These are phyloP conservation scores for Ochetophila trinervis DNA, from an alignment of 306 rosid species.

Conservation along the genomic window DNA sequence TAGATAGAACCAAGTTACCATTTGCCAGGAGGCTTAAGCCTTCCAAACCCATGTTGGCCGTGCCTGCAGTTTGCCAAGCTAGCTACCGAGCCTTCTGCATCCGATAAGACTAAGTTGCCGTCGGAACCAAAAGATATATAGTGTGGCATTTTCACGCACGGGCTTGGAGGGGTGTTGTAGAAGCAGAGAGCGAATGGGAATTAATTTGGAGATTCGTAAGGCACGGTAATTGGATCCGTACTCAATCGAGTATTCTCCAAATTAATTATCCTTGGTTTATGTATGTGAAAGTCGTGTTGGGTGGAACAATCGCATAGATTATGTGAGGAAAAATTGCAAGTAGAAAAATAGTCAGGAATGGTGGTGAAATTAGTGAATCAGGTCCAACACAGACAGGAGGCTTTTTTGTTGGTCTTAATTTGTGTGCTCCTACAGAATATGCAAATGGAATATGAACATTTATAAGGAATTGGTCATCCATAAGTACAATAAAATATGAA, in stretches of 20 bases:
- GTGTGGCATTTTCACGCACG: conserved; percentile 32
- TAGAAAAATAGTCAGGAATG: too few species aligned
- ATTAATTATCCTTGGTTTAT: not conserved
- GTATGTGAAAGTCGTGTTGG: not conserved
- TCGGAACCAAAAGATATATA: not conserved
- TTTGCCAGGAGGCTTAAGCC: conserved; percentile 45
- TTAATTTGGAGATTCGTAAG: not conserved
- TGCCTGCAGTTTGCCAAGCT: conserved; percentile 60
- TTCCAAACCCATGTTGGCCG: conserved; percentile 49
- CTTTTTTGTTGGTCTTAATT: too few species aligned
- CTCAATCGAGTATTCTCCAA: not conserved
- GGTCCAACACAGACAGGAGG: too few species aligned
- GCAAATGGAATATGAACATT: too few species aligned
- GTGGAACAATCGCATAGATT: not conserved
- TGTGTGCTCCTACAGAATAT: too few species aligned
- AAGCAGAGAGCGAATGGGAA: conserved; percentile 31
- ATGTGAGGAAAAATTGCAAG: not conserved
- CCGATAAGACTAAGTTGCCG: not conserved
- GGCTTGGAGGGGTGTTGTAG: conserved; percentile 53
- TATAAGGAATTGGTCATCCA: too few species aligned
- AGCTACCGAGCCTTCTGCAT: conserved; percentile 20
- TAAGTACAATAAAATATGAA: too few species aligned
- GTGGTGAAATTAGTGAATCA: too few species aligned
- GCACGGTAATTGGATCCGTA: not conserved
- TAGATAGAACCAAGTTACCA: conserved; percentile 54